These are phyloP conservation scores for Rhizodiscina lignyota DNA, from an alignment of 495 filamentous ascomycete genomes.

Conservation along the genomic window DNA sequence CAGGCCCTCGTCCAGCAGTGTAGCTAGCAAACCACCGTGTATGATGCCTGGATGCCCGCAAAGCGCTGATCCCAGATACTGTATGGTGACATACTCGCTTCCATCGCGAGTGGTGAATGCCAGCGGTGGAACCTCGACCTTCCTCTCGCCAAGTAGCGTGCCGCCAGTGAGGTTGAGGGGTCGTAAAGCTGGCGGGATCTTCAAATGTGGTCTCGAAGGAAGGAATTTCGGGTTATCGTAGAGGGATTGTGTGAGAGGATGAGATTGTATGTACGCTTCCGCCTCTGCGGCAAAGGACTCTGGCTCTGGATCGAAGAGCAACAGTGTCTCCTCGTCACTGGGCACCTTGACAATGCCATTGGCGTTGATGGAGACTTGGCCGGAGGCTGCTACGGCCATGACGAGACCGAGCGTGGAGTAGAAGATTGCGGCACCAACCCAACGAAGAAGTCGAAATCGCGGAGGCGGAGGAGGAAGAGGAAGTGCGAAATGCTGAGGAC, in stretches of 20 bases:
- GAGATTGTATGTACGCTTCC: conserved; percentile 54
- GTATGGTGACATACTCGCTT: conserved; percentile 54
- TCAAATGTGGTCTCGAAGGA: conserved; percentile 75
- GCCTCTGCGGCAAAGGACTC: conserved; percentile 43
- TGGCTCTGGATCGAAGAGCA: conserved; percentile 40
- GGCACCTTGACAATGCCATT: too few species aligned
- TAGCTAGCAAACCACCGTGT: conserved; percentile 83
- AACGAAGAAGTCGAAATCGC: too few species aligned
- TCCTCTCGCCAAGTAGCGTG: conserved; percentile 56
- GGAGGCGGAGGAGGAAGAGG: too few species aligned
- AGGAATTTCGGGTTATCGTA: conserved; percentile 47
- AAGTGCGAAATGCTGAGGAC: too few species aligned
- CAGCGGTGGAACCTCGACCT: conserved; percentile 67
- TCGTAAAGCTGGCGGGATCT: conserved; percentile 52
- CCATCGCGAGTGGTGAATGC: conserved; percentile 56
- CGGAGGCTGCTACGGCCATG: too few species aligned
- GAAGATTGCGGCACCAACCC: too few species aligned
- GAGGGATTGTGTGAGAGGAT: conserved; percentile 52
- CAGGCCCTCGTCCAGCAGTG: conserved; percentile 80
- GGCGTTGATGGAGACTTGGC: too few species aligned
- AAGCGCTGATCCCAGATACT: conserved; percentile 64
- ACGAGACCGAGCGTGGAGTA: too few species aligned
- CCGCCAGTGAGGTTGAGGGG: conserved; percentile 68
- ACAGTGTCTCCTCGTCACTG: conserved; percentile 57
- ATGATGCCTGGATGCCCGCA: conserved; percentile 88